Conservation (phyloP, 495 filamentous ascomycete genomes). For the Saxophila tyrrhenica region DNA sequence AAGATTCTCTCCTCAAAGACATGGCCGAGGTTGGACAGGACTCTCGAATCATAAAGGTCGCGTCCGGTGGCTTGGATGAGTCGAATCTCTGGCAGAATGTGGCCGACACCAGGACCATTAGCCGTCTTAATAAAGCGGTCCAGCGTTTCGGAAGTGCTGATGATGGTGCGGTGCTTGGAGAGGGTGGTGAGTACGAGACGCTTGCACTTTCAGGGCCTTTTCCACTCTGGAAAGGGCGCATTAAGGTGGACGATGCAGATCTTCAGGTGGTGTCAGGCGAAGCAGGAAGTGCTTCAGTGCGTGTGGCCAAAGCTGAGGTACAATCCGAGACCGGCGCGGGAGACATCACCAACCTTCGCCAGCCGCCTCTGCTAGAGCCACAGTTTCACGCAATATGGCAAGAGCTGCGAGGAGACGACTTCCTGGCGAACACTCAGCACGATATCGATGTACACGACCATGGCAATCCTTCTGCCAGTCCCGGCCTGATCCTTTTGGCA, state of each 20-base stretch:
- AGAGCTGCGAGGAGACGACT: conserved; percentile 3
- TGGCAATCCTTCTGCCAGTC: neutral
- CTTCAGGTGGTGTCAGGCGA: conserved; percentile 48
- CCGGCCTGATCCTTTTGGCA: neutral
- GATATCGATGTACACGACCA: no score
- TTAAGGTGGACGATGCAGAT: conserved; percentile 48
- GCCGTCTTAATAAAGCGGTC: conserved; percentile 50
- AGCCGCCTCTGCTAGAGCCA: conserved; percentile 37
- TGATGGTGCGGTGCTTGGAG: conserved; percentile 66
- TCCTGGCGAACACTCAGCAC: neutral
- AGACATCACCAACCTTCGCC: conserved; percentile 20
- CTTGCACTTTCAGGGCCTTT: conserved; percentile 70
- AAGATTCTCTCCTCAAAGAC: conserved; percentile 56
- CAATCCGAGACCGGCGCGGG: neutral
- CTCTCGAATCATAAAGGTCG: conserved; percentile 84
- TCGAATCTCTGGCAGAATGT: conserved; percentile 77
- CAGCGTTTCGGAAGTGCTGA: conserved; percentile 53
- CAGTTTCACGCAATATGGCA: conserved; percentile 30
- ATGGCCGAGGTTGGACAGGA: conserved; percentile 70
- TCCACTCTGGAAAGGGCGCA: conserved; percentile 56
- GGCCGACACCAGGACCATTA: conserved; percentile 38
- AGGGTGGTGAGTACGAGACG: conserved; percentile 96
- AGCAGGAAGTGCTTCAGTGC: conserved; percentile 59
- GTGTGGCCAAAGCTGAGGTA: conserved; percentile 40
- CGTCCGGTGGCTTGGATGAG: conserved; percentile 77